These are phyloP conservation scores for Dryadomyces sulphureus DNA, from an alignment of 2,329 filamentous ascomycete species.

Conservation along the genomic window DNA sequence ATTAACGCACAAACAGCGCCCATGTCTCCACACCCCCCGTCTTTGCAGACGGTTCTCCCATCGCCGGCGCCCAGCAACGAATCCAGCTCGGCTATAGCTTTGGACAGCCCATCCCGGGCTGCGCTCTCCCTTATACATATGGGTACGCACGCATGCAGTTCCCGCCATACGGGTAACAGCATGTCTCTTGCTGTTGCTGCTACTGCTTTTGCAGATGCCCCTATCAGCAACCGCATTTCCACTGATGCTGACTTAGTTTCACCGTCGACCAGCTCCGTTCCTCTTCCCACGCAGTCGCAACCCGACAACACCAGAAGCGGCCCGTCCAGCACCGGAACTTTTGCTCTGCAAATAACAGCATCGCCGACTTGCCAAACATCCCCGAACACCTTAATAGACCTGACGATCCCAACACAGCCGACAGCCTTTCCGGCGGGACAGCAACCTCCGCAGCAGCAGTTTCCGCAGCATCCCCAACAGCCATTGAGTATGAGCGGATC, in stretches of 20 bases:
- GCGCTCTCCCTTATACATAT: not conserved
- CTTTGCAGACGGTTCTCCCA: conserved; percentile 27
- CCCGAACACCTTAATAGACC: too few species aligned
- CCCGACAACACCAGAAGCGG: too few species aligned
- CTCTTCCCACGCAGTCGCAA: too few species aligned
- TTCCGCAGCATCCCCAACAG: too few species aligned
- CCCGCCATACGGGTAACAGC: not conserved
- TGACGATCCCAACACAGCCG: too few species aligned
- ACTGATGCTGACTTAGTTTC: not conserved
- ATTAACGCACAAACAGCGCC: not conserved
- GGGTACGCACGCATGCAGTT: not conserved
- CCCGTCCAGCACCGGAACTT: too few species aligned
- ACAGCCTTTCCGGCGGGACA: too few species aligned
- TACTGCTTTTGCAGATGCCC: not conserved
- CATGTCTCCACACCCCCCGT: not conserved
- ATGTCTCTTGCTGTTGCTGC: not conserved
- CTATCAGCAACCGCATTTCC: not conserved
- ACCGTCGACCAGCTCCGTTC: too few species aligned
- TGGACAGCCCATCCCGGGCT: not conserved
- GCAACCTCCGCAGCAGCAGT: too few species aligned
- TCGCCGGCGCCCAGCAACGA: conserved; percentile 52
- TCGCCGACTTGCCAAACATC: too few species aligned
- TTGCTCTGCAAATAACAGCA: too few species aligned
- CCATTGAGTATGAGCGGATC: too few species aligned
- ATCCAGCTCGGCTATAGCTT: conserved; percentile 26